Conservation (phyloP, 805 yeast genomes). For the Maudiozyma turicensis region DNA sequence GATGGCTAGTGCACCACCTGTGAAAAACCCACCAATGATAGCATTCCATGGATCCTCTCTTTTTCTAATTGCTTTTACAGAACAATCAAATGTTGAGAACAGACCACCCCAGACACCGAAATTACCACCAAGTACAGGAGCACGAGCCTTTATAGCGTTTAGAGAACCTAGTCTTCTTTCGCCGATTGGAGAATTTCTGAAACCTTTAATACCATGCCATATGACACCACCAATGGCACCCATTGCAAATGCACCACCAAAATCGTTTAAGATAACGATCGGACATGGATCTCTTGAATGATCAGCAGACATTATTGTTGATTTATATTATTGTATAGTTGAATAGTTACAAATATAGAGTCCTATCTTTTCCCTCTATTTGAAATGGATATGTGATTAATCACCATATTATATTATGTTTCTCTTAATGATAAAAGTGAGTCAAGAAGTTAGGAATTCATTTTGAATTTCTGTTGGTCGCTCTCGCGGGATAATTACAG, state of each 20-base stretch:
- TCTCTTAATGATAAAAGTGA: too few relatives aligned
- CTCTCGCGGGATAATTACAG: too few relatives aligned
- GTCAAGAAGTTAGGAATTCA: too few relatives aligned
- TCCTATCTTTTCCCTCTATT: not conserved
- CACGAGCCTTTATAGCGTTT: conserved; percentile 87
- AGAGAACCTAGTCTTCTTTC: conserved; percentile 88
- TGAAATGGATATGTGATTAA: too few relatives aligned
- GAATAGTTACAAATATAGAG: not conserved
- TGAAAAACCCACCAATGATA: conserved; percentile 92
- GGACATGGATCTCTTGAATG: conserved; percentile 99
- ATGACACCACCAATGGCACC: conserved; percentile 98
- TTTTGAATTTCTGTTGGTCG: too few relatives aligned
- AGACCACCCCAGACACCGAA: conserved; percentile 99
- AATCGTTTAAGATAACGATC: conserved; percentile 86
- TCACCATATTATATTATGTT: too few relatives aligned
- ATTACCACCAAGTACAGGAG: conserved; percentile 98
- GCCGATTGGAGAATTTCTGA: conserved; percentile 95
- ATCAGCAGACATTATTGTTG: conserved; percentile 68
- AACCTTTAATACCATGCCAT: conserved; percentile 99
- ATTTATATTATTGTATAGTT: not conserved
- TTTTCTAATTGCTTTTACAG: conserved; percentile 88
- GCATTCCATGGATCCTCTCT: conserved; percentile 99
- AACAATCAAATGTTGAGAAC: conserved; percentile 91
- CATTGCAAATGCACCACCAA: conserved; percentile 99
- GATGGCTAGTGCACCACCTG: conserved; percentile 95